Percentiles rank a stretch among this genome's conserved stretches.
phyloP scores from a whole-genome alignment of 2,329 filamentous ascomycete species.

The Coccinonectria pachysandricola region DNA sequence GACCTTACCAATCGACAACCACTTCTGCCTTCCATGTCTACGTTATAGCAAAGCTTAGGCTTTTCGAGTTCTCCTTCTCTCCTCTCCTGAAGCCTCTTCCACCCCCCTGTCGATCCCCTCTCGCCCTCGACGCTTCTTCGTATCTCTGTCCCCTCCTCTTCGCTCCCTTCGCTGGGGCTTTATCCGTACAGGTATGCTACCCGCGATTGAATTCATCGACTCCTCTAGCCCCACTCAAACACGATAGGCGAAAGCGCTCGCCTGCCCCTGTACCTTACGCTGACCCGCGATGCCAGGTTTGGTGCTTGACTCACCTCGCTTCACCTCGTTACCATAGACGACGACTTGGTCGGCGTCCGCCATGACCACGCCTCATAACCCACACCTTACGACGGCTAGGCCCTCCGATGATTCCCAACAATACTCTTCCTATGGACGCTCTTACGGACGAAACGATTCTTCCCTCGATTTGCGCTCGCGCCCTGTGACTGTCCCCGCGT shows the following conservation, averaged over 20 bases:
- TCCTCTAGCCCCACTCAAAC: too few relatives aligned
- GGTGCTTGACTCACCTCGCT: constrained; percentile 2
- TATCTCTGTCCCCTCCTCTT: constrained; percentile 5
- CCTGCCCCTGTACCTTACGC: neutral
- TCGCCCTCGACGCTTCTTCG: constrained; percentile 4
- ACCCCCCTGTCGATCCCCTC: constrained; percentile 3
- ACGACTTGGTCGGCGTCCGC: constrained; percentile 14
- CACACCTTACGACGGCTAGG: constrained; percentile 18
- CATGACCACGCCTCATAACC: constrained; percentile 22
- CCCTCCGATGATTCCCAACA: constrained; percentile 17
- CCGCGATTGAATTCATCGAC: too few relatives aligned
- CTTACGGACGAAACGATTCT: too few relatives aligned
- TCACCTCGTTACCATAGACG: constrained; percentile 9
- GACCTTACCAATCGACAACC: constrained; percentile 2
- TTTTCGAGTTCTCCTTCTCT: constrained; percentile 10
- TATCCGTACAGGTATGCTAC: too few relatives aligned
- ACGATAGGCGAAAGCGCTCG: neutral
- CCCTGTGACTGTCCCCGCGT: constrained; percentile 10
- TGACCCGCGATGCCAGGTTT: neutral
- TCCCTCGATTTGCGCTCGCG: constrained; percentile 11
- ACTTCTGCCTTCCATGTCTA: constrained; percentile 21
- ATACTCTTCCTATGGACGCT: too few relatives aligned
- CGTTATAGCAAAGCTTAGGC: constrained; percentile 25
- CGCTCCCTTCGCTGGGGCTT: constrained; percentile 2
- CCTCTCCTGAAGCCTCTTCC: constrained; percentile 6